Evolutionary conservation across 2,329 filamentous ascomycete species (phyloP), one percentile per base, ranked within the genome.

Genomic region (Clonostachys rhizophaga): DNA sequence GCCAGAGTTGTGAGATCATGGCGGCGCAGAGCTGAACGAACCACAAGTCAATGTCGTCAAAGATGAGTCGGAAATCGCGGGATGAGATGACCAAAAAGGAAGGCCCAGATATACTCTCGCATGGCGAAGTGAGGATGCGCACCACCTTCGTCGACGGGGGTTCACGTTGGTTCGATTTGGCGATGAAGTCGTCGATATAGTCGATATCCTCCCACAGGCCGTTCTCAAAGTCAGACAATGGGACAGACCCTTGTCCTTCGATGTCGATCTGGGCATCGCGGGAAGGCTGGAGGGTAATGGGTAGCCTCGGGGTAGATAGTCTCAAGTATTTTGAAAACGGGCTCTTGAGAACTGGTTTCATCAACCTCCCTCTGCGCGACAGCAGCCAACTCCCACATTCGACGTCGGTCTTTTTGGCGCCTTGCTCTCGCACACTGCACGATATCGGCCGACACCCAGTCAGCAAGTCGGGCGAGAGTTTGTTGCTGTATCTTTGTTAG

Each of bases 11-110:
- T 5, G 63, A 63, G 7, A 73, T 52, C 2, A 71, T 56, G 6
- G 53, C 52, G 1, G 70, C 65, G 43, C 69, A 72, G 5, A 59
- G 60, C 5, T 69, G 60, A 0, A 74, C 57, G 41, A 75, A 74
- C 66, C 70, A 72, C 1, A 67, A 54, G 46, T 75, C 72, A 2
- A 73, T 55, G 40, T 75, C 72, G 42, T 75, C 72, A 43, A 73
- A 73, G 5, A 75, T 65, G 1, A 59, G 52, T 33, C 66, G 65
- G n/a, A 74, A 62, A 3, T 74, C 64, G 2, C 59, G 67, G 1
- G 66, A 69, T 3, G 63, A 62, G 3, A 74, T 62, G 1, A 70
- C 58, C 0, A 75, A 56, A 1, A 64, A 59, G 0, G 62, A 68
- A 0, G 59, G 56, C 1, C 52, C 56, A 0, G 57, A 54, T 12